These are phyloP conservation scores for Houttuynia cordata DNA, from an alignment of 164 flowering plant genomes.

Conservation along the genomic window DNA sequence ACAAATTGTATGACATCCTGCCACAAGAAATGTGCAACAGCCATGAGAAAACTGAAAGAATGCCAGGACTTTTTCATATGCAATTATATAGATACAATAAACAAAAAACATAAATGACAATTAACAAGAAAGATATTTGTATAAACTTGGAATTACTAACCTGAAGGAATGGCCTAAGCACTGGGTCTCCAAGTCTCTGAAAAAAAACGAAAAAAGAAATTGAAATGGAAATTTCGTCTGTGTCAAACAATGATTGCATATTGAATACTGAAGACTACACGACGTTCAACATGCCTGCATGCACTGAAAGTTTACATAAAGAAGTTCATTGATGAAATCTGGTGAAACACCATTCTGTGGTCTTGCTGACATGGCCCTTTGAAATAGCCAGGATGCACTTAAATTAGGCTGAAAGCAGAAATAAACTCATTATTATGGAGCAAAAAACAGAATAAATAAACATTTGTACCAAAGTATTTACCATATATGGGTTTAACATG, in stretches of 20 bases:
- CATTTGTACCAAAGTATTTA: conserved; percentile 19
- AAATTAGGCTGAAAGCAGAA: conserved; percentile 70
- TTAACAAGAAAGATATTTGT: not conserved
- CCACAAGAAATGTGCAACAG: conserved; percentile 1
- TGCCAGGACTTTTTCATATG: too few species aligned
- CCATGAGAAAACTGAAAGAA: not conserved
- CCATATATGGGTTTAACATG: conserved; percentile 88
- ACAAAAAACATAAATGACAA: not conserved
- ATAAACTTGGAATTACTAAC: conserved; percentile 15
- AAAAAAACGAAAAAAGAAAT: conserved; percentile 4
- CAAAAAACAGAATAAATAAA: not conserved
- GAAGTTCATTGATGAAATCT: conserved; percentile 79
- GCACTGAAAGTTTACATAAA: conserved; percentile 57
- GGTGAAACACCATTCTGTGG: conserved; percentile 47
- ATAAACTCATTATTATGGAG: conserved; percentile 2
- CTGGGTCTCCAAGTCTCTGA: conserved; percentile 88
- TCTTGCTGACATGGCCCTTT: conserved; percentile 94
- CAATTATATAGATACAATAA: not conserved
- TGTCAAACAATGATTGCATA: not conserved
- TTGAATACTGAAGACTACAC: not conserved
- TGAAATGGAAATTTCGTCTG: conserved; percentile 1
- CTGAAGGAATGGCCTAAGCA: conserved; percentile 93
- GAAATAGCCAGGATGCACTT: conserved; percentile 92
- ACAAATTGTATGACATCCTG: conserved; percentile 95
- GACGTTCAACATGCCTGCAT: conserved; percentile 55